Base-by-base conservation (phyloP, 306 rosid genomes). In the Vicia sativa region DNA sequence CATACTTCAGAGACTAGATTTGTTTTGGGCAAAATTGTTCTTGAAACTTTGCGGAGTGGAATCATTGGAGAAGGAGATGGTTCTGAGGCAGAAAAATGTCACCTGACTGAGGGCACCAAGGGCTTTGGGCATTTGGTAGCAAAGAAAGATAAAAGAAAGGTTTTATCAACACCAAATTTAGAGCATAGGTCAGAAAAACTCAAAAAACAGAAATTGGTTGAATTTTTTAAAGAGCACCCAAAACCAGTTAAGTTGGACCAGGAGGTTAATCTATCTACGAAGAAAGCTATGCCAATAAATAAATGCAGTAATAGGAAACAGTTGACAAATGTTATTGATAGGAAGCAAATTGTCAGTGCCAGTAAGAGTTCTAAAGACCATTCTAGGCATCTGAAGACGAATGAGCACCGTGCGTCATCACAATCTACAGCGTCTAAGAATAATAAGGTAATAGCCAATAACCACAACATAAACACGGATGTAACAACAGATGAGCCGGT, bases 1-100 rank as follows among this genome's bases (percentile, higher is more conserved):
- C 7, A 25, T 65, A 48, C 79, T 67, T 42, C 66, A 1, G 99
- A 90, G 89, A 74, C 74, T 58, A 65, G 89, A 76, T 88, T 79
- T 87, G 90, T 93, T 72, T 52, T 93, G 11, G 95, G 97, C 25
- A 84, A 84, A 77, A 69, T 93, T 74, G 67, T 93, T 67, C 81
- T 90, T 50, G 89, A 90, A 63, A 93, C 96, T 59, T 68, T 90
- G 91, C 73, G 62, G 42, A 41, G 83, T 54, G 81, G 71, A 57
- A 71, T 75, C 58, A 61, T 72, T 72, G 72, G 46, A 59, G 71
- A 66, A 12, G 43, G 37, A 66, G 79, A 81, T 70, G 72, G 49
- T 31, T 80, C 29, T 72, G 76, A 70, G 80, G 73, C 76, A 76
- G 65, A 69, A 46, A 80, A 74, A 68, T 45, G 62, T 31, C 45